These are phyloP conservation scores for Cochlearia excelsa DNA, from an alignment of 345 rosid species.

Conservation along the genomic window DNA sequence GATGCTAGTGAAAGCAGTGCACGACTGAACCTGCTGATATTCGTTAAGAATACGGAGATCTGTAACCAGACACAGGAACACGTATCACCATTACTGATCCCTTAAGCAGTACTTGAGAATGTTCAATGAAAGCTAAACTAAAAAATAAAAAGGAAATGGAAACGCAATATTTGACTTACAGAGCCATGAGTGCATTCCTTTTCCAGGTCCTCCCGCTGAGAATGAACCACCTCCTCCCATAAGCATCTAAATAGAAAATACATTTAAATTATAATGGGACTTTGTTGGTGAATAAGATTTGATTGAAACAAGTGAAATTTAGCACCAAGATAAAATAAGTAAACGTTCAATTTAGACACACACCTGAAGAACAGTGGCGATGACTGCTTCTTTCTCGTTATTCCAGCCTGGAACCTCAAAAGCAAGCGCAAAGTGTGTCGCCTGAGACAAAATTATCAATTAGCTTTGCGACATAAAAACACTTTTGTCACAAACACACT, in stretches of 20 bases:
- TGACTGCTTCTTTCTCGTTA: constrained; percentile 58
- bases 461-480: not conserved
- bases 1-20: constrained; percentile 73
- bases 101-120: not conserved
- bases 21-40: constrained; percentile 57
- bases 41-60: constrained; percentile 60
- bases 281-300: not conserved
- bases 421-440: constrained; percentile 70
- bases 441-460: constrained; percentile 29
- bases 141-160: not conserved
- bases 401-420: constrained; percentile 80
- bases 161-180: constrained; percentile 51
- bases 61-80: constrained; percentile 33
- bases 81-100: constrained; percentile 7
- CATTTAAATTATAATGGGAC: not conserved
- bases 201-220: constrained; percentile 98
- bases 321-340: not conserved
- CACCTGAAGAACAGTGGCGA: constrained; percentile 75
- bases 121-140: not conserved
- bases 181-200: constrained; percentile 90
- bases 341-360: constrained; percentile 32
- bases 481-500: constrained; percentile 13
- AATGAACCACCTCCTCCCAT: constrained; percentile 99
- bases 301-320: constrained; percentile 7
- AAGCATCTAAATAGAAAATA: constrained; percentile 57